Evolutionary conservation across 257 asterid species (phyloP).

Genomic region (Lavandula angustifolia): DNA sequence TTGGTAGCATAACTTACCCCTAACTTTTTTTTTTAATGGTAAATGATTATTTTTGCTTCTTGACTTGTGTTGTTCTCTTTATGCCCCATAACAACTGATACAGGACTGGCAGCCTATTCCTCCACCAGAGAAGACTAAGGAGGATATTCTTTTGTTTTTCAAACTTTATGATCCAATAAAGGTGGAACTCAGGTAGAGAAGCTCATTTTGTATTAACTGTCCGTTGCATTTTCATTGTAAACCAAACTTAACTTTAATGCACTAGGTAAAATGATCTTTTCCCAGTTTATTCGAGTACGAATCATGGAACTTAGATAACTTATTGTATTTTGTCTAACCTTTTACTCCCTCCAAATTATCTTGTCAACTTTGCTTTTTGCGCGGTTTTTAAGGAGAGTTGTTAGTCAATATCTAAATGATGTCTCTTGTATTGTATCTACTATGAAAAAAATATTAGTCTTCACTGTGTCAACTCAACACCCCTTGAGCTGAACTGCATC

Average conservation of each 20-base stretch:
- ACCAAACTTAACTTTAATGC: conserved; percentile 14
- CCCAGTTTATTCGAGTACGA: not conserved
- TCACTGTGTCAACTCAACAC: not conserved
- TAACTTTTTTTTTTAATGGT: not conserved
- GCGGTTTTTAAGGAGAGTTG: too few relatives aligned
- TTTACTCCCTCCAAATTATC: too few relatives aligned
- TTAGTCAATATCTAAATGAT: not conserved
- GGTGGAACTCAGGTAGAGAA: conserved; percentile 84
- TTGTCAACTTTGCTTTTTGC: too few relatives aligned
- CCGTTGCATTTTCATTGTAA: conserved; percentile 4
- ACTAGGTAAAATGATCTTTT: not conserved
- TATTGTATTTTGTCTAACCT: conserved; percentile 10
- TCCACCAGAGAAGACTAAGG: conserved; percentile 81
- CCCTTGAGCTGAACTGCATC: conserved; percentile 11
- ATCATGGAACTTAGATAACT: conserved; percentile 1
- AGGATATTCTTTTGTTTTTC: conserved; percentile 81
- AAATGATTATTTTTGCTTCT: conserved; percentile 7
- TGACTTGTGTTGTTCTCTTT: conserved; percentile 14
- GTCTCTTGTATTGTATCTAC: not conserved
- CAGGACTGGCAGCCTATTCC: conserved; percentile 68
- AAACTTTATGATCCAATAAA: conserved; percentile 88
- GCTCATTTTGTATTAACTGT: conserved; percentile 27
- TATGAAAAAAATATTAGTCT: not conserved
- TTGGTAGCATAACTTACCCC: conserved; percentile 47
- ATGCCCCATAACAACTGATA: conserved; percentile 20